These are phyloP conservation scores for Excoecaria agallocha DNA, from an alignment of 345 rosid species.

Conservation along the genomic window DNA sequence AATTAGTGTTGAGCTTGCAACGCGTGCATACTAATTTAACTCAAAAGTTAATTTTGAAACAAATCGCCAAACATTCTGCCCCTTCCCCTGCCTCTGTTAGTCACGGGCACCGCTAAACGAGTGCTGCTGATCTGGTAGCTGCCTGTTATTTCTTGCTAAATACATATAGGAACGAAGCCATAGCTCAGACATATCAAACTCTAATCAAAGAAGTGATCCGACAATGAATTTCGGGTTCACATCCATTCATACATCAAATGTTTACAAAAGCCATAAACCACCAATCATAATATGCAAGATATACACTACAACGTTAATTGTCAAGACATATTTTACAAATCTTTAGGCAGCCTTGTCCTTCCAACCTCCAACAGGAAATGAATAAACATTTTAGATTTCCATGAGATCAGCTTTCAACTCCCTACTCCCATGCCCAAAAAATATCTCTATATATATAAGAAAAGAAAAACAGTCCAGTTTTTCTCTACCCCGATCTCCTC, in stretches of 20 bases:
- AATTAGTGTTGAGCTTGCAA: too few species aligned
- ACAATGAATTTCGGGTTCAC: not conserved
- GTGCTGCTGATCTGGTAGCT: not conserved
- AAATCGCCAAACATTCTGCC: too few species aligned
- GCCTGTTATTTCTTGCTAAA: not conserved
- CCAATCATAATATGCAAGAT: not conserved
- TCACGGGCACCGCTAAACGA: too few species aligned
- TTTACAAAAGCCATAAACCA: not conserved
- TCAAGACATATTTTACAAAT: not conserved
- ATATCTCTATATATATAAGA: too few species aligned
- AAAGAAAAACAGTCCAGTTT: not conserved
- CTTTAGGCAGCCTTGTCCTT: conserved; percentile 2
- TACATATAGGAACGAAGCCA: not conserved
- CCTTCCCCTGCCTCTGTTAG: too few species aligned
- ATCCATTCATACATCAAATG: not conserved
- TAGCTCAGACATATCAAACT: not conserved
- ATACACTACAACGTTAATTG: conserved; percentile 1
- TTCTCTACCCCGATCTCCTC: not conserved
- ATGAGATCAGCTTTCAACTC: conserved; percentile 14
- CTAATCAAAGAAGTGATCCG: not conserved
- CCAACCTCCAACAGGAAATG: not conserved
- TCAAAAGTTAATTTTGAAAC: too few species aligned
- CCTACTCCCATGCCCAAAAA: not conserved
- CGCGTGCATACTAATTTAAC: too few species aligned
- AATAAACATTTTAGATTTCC: conserved; percentile 6